A percentile compares a stretch with the other conserved stretches of the same genome.
Evolutionary conservation across 768 basidiomycete species (phyloP).

Genomic region (Cyathus striatus): DNA sequence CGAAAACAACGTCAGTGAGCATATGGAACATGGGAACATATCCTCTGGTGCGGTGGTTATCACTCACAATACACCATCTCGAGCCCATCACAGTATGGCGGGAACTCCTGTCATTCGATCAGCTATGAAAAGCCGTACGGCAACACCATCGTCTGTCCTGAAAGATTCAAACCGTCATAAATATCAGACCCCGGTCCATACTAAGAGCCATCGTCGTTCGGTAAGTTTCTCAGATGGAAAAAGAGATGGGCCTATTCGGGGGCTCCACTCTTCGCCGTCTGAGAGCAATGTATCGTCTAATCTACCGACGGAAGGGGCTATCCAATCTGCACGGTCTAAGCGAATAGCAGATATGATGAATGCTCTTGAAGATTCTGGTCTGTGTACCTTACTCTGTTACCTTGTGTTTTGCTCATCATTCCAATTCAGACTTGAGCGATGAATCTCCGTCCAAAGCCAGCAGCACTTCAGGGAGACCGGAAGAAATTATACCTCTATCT

Average conservation of each 20-base stretch:
- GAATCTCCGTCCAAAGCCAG: slow-evolving; percentile 54
- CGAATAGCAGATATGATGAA: slow-evolving; percentile 80
- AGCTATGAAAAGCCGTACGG: slow-evolving; percentile 34
- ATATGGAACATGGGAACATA: no score
- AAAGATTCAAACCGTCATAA: slow-evolving; percentile 45
- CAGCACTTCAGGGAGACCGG: slow-evolving; percentile 37
- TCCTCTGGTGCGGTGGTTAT: no score
- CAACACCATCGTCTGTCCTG: slow-evolving; percentile 57
- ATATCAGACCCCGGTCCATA: slow-evolving; percentile 53
- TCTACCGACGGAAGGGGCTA: slow-evolving; percentile 23
- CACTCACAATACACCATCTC: background rate
- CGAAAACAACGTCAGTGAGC: no score
- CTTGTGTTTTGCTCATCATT: slow-evolving; percentile 4
- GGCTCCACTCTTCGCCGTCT: slow-evolving; percentile 31
- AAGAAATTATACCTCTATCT: slow-evolving; percentile 43
- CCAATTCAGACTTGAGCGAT: slow-evolving; percentile 8
- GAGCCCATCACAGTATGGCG: background rate
- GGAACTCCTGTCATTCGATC: slow-evolving; percentile 36
- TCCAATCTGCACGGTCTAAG: slow-evolving; percentile 67
- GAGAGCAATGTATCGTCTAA: slow-evolving; percentile 11
- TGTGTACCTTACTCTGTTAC: slow-evolving; percentile 25
- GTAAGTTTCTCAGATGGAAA: slow-evolving; percentile 98
- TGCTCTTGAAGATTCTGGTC: slow-evolving; percentile 65
- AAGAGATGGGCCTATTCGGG: slow-evolving; percentile 82
- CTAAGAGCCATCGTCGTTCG: slow-evolving; percentile 61